Evolutionary conservation across 2,329 filamentous ascomycete genomes (phyloP), one percentile per base, ranked within the genome.

Genomic region (Claviceps fusiformis): DNA sequence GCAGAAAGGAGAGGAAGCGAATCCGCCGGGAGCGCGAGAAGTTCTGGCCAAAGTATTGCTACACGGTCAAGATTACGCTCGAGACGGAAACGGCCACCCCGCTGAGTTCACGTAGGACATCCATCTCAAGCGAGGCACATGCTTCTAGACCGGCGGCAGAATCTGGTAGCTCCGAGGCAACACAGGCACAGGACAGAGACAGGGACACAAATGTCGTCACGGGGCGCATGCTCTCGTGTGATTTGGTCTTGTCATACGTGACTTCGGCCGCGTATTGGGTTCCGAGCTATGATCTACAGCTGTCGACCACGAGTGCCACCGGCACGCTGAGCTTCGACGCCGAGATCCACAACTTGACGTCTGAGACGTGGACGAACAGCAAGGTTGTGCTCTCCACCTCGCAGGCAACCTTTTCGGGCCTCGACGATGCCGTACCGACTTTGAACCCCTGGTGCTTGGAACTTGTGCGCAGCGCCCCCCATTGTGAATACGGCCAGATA

Each of bases 341-440:
- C 1, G 75, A 78, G 59, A 75, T 85, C 53, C 76, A 73, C 55
- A 86, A 86, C 67, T 70, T 70, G 52, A 84, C 81, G 0, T 81
- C 78, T 0, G 83, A 86, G 68, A 79, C 76, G 0, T 86, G 83
- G 83, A 71, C 70, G 35, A 76, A 79, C 65, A 78, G 79, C 64
- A 79, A 76, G 58, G 68, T 86, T 43, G 75, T 75, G 0, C 74
- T 86, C 5, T 85, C 82, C 3, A 85, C 81, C 0, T 84, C 81
- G 0, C 79, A 85, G 61, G 77, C 81, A 3, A 74, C 74, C 5
- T 82, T 80, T 54, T 73, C 77, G 1, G 76, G 76, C 1, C 68
- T 84, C 2, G 73, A 77, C 29, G 78, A 84, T 56, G 66, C 67
- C 13, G 75, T 81, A 1, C 82, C 82, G 0, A 68, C 65, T 4